Conservation (phyloP, 345 rosid species). For the Kernera saxatilis region DNA sequence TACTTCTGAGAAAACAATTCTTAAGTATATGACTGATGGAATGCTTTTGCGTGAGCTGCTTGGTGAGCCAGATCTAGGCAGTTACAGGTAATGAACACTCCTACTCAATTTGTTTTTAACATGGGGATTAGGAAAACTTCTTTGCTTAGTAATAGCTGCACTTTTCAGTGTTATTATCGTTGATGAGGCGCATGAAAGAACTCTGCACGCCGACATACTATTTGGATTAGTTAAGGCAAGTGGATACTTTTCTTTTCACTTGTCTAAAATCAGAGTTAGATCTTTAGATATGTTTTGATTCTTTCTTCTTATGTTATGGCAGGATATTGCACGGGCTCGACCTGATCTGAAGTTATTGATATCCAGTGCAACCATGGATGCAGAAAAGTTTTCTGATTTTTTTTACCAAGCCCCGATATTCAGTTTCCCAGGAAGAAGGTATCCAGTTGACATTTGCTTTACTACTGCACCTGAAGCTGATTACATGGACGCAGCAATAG, state of each 20-base stretch:
- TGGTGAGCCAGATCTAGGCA: slow-evolving; percentile 72
- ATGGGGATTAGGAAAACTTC: neutral
- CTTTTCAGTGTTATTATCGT: slow-evolving; percentile 72
- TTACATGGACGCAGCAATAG: slow-evolving; percentile 82
- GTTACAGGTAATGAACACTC: slow-evolving; percentile 50
- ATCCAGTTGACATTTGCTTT: slow-evolving; percentile 70
- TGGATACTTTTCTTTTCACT: neutral
- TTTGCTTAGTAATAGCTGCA: neutral
- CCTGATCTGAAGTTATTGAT: slow-evolving; percentile 71
- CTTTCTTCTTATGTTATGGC: slow-evolving; percentile 9
- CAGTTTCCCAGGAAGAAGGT: slow-evolving; percentile 81
- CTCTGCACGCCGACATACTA: slow-evolving; percentile 73
- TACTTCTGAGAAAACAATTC: slow-evolving; percentile 72
- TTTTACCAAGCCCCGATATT: slow-evolving; percentile 82
- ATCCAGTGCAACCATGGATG: slow-evolving; percentile 90
- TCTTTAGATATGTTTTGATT: neutral
- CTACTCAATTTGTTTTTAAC: neutral
- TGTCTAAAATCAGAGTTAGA: neutral
- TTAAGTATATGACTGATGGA: slow-evolving; percentile 90
- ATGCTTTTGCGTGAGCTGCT: slow-evolving; percentile 81
- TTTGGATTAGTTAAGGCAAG: slow-evolving; percentile 82
- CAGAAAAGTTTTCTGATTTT: slow-evolving; percentile 80
- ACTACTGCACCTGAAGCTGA: slow-evolving; percentile 92
- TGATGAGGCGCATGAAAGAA: slow-evolving; percentile 97
- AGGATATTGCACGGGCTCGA: slow-evolving; percentile 74